phyloP scores from a whole-genome alignment of 768 basidiomycete species.

The Xerocomus spinulosus region DNA sequence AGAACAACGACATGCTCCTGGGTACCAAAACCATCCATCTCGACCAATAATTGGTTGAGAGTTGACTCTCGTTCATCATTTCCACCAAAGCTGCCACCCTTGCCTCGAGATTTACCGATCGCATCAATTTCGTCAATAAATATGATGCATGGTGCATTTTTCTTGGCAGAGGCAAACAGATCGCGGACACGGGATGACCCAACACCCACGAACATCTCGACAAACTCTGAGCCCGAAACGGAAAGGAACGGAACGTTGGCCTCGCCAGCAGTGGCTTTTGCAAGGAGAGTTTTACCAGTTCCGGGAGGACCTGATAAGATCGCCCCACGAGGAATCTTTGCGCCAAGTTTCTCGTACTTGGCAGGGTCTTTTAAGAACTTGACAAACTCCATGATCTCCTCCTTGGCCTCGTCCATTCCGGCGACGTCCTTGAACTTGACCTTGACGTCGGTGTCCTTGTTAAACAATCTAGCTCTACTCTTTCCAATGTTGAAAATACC shows the following conservation, averaged over 20 bases:
- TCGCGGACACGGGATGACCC: constrained; percentile 97
- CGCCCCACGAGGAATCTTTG: constrained; percentile 95
- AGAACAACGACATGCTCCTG: constrained; percentile 94
- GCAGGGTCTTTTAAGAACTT: constrained; percentile 96
- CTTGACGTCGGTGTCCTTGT: constrained; percentile 92
- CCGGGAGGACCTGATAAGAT: constrained; percentile 95
- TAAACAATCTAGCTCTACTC: constrained; percentile 90
- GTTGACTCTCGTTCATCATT: constrained; percentile 98
- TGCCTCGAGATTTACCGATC: constrained; percentile 89
- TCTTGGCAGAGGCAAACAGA: constrained; percentile 95
- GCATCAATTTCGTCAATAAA: constrained; percentile 99
- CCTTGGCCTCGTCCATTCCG: constrained; percentile 99
- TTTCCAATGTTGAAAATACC: constrained; percentile 98
- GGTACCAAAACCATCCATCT: constrained; percentile 99
- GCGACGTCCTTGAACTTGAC: constrained; percentile 96
- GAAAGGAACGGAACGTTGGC: constrained; percentile 97
- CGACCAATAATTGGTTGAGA: constrained; percentile 93
- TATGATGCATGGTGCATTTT: constrained; percentile 97
- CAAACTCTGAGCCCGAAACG: constrained; percentile 98
- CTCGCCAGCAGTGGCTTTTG: constrained; percentile 98
- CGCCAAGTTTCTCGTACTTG: constrained; percentile 93
- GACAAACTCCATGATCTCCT: constrained; percentile 99
- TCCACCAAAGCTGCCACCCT: constrained; percentile 76
- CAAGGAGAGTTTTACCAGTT: constrained; percentile 96
- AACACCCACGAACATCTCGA: constrained; percentile 99